phyloP scores from a whole-genome alignment of 371 early-diverging fungal genomes.

The Rhizomucor miehei region DNA sequence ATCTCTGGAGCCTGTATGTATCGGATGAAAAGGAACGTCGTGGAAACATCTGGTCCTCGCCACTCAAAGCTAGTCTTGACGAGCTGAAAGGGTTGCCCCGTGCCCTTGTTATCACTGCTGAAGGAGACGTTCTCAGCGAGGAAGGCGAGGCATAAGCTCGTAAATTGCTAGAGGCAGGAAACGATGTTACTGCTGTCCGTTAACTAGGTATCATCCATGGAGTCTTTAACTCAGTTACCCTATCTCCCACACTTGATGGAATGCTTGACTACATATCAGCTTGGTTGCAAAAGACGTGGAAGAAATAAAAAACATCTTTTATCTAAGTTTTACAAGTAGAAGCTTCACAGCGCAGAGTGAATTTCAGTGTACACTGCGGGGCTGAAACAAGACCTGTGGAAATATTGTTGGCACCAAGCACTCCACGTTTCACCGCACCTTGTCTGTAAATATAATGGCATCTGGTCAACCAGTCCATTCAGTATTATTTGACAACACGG shows the following conservation, averaged over 20 bases:
- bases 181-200: constrained; percentile 15
- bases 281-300: too few relatives aligned
- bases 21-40: constrained; percentile 7
- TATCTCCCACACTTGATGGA: too few relatives aligned
- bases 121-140: constrained; percentile 28
- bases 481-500: constrained; percentile 48
- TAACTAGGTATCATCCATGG: constrained; percentile 14
- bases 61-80: constrained; percentile 20
- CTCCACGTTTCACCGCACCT: too few relatives aligned
- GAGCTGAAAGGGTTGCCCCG: constrained; percentile 27
- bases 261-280: too few relatives aligned
- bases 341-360: too few relatives aligned
- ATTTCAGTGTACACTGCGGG: too few relatives aligned
- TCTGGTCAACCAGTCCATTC: constrained; percentile 50
- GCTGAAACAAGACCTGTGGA: too few relatives aligned
- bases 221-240: too few relatives aligned
- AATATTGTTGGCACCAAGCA: too few relatives aligned
- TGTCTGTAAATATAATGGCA: constrained; percentile 16
- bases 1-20: constrained; percentile 28
- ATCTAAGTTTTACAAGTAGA: background rate
- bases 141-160: constrained; percentile 33
- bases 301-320: too few relatives aligned
- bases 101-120: constrained; percentile 28
- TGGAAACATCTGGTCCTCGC: constrained; percentile 12
- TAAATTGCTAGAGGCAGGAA: constrained; percentile 24